phyloP scores from a whole-genome alignment of 78 protist species.

The Dictyostelium citrinum region DNA sequence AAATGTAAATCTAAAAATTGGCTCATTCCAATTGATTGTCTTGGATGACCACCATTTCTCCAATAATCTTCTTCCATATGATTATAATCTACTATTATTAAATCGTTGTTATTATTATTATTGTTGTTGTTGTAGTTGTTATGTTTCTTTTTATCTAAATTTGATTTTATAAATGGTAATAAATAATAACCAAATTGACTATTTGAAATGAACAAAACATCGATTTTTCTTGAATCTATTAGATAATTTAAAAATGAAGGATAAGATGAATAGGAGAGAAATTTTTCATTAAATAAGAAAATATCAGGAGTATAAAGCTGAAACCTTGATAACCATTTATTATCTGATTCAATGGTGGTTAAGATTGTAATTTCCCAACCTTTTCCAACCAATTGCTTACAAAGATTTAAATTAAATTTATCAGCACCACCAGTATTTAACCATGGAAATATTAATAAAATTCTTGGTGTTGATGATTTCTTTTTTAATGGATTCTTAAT shows the following conservation, averaged over 20 bases:
- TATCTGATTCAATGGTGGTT: slow-evolving; percentile 10
- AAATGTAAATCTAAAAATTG: neutral
- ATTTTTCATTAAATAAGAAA: slow-evolving; percentile 14
- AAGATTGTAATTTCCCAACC: slow-evolving; percentile 68
- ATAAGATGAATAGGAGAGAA: neutral
- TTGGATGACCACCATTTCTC: slow-evolving; percentile 71
- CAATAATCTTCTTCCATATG: slow-evolving; percentile 71
- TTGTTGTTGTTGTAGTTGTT: neutral
- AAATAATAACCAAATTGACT: slow-evolving; percentile 39
- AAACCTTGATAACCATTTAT: slow-evolving; percentile 43
- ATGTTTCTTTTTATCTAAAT: no score
- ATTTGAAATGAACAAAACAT: slow-evolving; percentile 34
- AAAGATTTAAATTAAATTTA: slow-evolving; percentile 60
- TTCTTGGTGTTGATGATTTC: slow-evolving; percentile 25
- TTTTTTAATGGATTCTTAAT: neutral
- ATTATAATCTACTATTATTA: slow-evolving; percentile 13
- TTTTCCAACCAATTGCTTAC: slow-evolving; percentile 35
- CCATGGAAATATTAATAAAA: slow-evolving; percentile 52
- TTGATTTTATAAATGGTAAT: slow-evolving; percentile 12
- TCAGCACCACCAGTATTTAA: slow-evolving; percentile 76
- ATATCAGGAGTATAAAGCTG: slow-evolving; percentile 41
- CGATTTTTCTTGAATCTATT: slow-evolving; percentile 20
- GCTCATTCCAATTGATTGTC: slow-evolving; percentile 28
- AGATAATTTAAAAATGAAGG: slow-evolving; percentile 52
- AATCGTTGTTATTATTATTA: neutral